A percentile compares a stretch with the other conserved stretches of the same genome.
Evolutionary conservation across 2,329 filamentous ascomycete genomes (phyloP).

Genomic region (Aurifilum marmelostoma): DNA sequence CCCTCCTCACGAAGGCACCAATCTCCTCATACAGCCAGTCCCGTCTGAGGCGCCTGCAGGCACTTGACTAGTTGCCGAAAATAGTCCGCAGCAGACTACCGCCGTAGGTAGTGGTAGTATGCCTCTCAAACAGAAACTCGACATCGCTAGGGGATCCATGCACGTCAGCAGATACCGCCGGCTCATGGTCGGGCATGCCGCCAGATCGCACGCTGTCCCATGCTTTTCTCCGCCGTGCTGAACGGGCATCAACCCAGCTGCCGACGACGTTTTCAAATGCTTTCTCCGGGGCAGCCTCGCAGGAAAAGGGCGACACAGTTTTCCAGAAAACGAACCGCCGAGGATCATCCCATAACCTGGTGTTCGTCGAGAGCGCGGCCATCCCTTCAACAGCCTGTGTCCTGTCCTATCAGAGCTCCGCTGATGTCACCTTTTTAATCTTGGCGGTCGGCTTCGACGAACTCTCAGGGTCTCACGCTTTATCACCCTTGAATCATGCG

Average conservation of each 20-base stretch:
- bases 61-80: conserved; percentile 4
- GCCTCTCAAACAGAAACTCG: background rate
- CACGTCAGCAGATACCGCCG: background rate
- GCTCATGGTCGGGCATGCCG: background rate
- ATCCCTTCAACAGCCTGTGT: background rate
- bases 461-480: background rate
- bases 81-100: background rate
- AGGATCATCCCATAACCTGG: background rate
- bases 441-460: background rate
- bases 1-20: background rate
- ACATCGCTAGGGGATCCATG: conserved; percentile 14
- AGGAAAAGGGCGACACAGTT: background rate
- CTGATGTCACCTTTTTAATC: background rate
- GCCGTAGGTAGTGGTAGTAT: background rate
- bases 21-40: too few relatives aligned
- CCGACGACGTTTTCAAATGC: conserved; percentile 6
- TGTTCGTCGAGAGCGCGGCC: background rate
- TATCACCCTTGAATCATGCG: background rate
- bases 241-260: conserved; percentile 22
- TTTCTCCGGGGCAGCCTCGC: background rate
- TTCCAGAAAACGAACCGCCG: background rate
- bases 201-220: background rate
- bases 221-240: background rate
- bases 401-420: background rate
- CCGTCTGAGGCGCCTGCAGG: background rate